phyloP scores from a whole-genome alignment of 1,284 basidiomycete genomes.

The Apiotrichum laibachii region DNA sequence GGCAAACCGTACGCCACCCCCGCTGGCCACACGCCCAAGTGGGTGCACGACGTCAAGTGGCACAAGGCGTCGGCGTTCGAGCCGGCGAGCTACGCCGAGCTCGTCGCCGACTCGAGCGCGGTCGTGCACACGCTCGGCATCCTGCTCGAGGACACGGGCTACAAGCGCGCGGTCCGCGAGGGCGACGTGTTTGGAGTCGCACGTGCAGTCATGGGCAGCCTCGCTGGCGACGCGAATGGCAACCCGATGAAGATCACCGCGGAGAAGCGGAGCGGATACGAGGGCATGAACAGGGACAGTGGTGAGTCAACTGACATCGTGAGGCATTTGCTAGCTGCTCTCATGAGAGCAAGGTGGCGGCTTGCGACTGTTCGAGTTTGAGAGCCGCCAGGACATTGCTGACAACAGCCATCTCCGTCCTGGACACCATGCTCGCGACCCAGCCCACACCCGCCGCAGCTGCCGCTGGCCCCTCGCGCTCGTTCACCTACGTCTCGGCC shows the following conservation, averaged over 20 bases:
- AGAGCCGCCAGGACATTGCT: background rate
- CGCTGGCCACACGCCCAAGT: slow-evolving; percentile 83
- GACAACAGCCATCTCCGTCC: slow-evolving; percentile 64
- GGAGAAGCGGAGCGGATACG: slow-evolving; percentile 59
- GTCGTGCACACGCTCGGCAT: slow-evolving; percentile 95
- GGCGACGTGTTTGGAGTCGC: slow-evolving; percentile 61
- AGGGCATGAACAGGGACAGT: slow-evolving; percentile 81
- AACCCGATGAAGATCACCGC: slow-evolving; percentile 63
- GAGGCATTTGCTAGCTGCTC: background rate
- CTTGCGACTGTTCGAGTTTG: too few species aligned
- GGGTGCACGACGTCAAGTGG: slow-evolving; percentile 77
- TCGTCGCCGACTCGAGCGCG: slow-evolving; percentile 65
- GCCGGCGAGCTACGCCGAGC: slow-evolving; percentile 67
- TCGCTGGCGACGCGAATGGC: slow-evolving; percentile 39
- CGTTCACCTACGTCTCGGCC: slow-evolving; percentile 92
- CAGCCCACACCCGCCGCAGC: slow-evolving; percentile 7
- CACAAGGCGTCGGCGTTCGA: slow-evolving; percentile 71
- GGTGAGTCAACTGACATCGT: slow-evolving; percentile 60
- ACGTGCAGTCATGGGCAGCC: slow-evolving; percentile 50
- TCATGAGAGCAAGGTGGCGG: too few species aligned
- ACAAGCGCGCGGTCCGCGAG: slow-evolving; percentile 69
- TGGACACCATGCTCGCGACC: slow-evolving; percentile 62
- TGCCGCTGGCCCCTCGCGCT: slow-evolving; percentile 31
- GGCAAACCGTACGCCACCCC: slow-evolving; percentile 80
- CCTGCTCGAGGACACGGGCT: slow-evolving; percentile 74